These are phyloP conservation scores for Wickerhamiella galacta DNA, from an alignment of 805 yeast species.

Conservation along the genomic window DNA sequence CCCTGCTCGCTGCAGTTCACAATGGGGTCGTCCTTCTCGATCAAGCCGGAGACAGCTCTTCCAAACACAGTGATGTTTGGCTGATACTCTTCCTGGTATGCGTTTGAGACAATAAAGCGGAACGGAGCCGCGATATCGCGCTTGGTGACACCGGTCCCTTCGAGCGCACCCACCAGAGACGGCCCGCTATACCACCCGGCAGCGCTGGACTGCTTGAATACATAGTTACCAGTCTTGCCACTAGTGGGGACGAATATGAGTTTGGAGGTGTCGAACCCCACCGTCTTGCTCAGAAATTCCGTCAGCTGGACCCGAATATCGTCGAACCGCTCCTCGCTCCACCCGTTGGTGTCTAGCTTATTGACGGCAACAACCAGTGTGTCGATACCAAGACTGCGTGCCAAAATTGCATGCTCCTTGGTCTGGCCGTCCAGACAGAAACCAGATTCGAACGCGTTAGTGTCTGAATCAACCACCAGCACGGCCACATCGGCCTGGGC, in stretches of 20 bases:
- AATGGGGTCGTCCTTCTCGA: constrained; percentile 57
- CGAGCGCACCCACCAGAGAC: constrained; percentile 26
- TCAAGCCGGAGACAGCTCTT: constrained; percentile 45
- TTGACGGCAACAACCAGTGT: constrained; percentile 46
- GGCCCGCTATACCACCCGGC: constrained; percentile 32
- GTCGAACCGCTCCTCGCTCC: constrained; percentile 37
- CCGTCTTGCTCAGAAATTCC: constrained; percentile 34
- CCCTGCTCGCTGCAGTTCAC: constrained; percentile 34
- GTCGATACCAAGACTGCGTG: constrained; percentile 49
- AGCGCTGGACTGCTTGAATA: constrained; percentile 27
- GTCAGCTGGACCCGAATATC: constrained; percentile 33
- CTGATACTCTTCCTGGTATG: constrained; percentile 32
- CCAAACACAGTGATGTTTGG: constrained; percentile 43
- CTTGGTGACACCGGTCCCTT: constrained; percentile 15
- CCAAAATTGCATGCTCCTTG: constrained; percentile 58
- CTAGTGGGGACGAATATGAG: constrained; percentile 48
- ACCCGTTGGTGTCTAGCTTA: constrained; percentile 48
- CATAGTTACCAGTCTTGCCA: constrained; percentile 52
- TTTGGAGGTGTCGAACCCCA: constrained; percentile 30
- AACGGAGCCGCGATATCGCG: constrained; percentile 20
- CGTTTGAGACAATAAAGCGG: constrained; percentile 47
- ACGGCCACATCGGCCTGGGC: constrained; percentile 64
- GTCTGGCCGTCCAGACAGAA: constrained; percentile 57
- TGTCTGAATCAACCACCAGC: constrained; percentile 48
- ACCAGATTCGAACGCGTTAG: constrained; percentile 57